A percentile compares a stretch with the other conserved stretches of the same genome.
These are phyloP conservation scores for Didymella exigua DNA, from an alignment of 2,329 filamentous ascomycete species.

Conservation along the genomic window DNA sequence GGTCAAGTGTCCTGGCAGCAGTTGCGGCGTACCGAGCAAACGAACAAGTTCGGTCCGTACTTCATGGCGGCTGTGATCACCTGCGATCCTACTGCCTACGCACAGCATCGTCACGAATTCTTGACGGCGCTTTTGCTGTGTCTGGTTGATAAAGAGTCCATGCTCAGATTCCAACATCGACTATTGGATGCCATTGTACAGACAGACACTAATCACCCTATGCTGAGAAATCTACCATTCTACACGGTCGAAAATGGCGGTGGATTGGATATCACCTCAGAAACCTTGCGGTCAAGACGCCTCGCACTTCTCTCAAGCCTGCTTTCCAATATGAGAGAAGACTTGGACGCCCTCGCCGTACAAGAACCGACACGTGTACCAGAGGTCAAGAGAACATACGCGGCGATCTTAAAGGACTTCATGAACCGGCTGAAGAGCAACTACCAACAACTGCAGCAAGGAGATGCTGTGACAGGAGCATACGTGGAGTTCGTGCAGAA, in stretches of 20 bases:
- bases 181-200: constrained; percentile 62
- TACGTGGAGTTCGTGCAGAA: constrained; percentile 68
- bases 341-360: constrained; percentile 46
- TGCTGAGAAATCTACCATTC: constrained; percentile 66
- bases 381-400: constrained; percentile 55
- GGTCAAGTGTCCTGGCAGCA: constrained; percentile 57
- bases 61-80: constrained; percentile 51
- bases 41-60: constrained; percentile 53
- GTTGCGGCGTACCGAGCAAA: constrained; percentile 54
- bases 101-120: constrained; percentile 56
- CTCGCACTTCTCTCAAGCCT: constrained; percentile 61
- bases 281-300: constrained; percentile 61
- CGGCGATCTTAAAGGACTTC: constrained; percentile 58
- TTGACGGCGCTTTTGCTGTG: constrained; percentile 60
- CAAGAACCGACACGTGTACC: constrained; percentile 39
- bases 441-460: constrained; percentile 59
- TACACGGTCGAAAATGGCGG: constrained; percentile 45
- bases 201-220: constrained; percentile 50
- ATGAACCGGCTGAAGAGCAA: constrained; percentile 67
- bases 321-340: constrained; percentile 64
- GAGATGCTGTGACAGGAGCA: constrained; percentile 52
- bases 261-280: constrained; percentile 55
- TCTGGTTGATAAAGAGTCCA: constrained; percentile 64
- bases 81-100: constrained; percentile 49
- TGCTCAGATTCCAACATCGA: constrained; percentile 65